A percentile compares a stretch with the other conserved stretches of the same genome.
These are phyloP conservation scores for Lachnellula occidentalis DNA, from an alignment of 2,329 filamentous ascomycete genomes.

Conservation along the genomic window DNA sequence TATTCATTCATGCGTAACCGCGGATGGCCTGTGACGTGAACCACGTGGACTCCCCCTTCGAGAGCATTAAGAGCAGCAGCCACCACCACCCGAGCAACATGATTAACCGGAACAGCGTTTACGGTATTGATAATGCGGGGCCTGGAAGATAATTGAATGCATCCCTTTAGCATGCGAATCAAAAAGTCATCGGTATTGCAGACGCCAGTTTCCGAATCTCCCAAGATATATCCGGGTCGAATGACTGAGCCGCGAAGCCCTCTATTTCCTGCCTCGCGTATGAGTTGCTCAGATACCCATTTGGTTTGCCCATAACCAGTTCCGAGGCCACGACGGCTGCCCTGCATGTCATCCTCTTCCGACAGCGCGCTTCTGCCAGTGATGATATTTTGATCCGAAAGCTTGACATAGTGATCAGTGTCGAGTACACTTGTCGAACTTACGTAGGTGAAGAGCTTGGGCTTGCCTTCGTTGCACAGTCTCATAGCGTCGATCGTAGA, in stretches of 20 bases:
- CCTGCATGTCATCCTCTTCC: constrained; percentile 73
- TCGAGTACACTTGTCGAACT: constrained; percentile 80
- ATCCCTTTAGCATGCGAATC: constrained; percentile 80
- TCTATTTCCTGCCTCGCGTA: constrained; percentile 70
- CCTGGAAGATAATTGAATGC: constrained; percentile 67
- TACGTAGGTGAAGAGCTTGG: constrained; percentile 78
- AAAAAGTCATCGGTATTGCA: constrained; percentile 87
- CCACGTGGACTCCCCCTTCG: constrained; percentile 42
- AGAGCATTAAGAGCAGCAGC: constrained; percentile 53
- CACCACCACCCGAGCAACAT: constrained; percentile 75
- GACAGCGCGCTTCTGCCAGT: constrained; percentile 59
- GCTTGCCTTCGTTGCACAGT: constrained; percentile 69
- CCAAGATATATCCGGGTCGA: constrained; percentile 80
- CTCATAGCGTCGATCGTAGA: constrained; percentile 70
- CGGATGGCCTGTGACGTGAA: constrained; percentile 75
- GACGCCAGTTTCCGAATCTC: constrained; percentile 63
- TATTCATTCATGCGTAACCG: constrained; percentile 73
- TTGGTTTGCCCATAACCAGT: constrained; percentile 92
- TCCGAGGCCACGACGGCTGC: constrained; percentile 68
- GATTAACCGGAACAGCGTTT: constrained; percentile 82
- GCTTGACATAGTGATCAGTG: constrained; percentile 70
- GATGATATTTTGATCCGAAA: constrained; percentile 58
- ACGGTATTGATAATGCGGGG: constrained; percentile 81
- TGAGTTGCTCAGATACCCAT: constrained; percentile 67
- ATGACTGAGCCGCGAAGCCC: constrained; percentile 73